Evolutionary conservation across 2,329 filamentous ascomycete species (phyloP), one percentile per base, ranked within the genome.

Genomic region (Rutstroemia sp.): DNA sequence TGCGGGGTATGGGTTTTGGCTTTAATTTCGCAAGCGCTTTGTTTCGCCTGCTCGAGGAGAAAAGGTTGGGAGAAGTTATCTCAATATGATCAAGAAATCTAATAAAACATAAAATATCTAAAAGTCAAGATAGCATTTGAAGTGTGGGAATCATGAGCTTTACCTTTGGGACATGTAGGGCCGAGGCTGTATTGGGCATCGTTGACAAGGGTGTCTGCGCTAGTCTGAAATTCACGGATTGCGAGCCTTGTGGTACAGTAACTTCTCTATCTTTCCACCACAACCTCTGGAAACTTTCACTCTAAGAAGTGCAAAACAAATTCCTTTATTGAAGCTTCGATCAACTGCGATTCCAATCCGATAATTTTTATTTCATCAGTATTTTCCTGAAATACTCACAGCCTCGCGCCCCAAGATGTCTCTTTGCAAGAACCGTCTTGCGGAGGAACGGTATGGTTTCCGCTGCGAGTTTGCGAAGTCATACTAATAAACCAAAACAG

Each of bases 381-480:
- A 30, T 25, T 17, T 44, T 51, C 42, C 23, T 17, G 44, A 39
- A 56, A 51, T 17, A 37, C 23, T 19, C 23, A 6, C n/a, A 56
- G 27, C 39, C 51, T 54, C 41, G 27, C 48, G 23, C 34, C 21
- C 41, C 41, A 71, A 56, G 58, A 96, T 96, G 90, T 87, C 91
- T 65, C 81, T 97, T 52, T 96, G 91, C 70, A 83, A 88, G 69
- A 95, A 95, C 70, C 82, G 92, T 59, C 79, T 96, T 41, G 87
- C 90, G 63, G 91, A 95, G 73, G 91, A 96, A 77, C 55, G 55
- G 55, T 57, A 54, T 16, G 51, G 10, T 25, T 39, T 53, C 9
- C 17, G 37, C 14, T 48, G 25, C 10, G 6, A 23, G 17, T 10
- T 34, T 25, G n/a, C n/a, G 30, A 8, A 46, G 9, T 12, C 17